These are phyloP conservation scores for Apiospora marii DNA, from an alignment of 2,329 filamentous ascomycete species.

Conservation along the genomic window DNA sequence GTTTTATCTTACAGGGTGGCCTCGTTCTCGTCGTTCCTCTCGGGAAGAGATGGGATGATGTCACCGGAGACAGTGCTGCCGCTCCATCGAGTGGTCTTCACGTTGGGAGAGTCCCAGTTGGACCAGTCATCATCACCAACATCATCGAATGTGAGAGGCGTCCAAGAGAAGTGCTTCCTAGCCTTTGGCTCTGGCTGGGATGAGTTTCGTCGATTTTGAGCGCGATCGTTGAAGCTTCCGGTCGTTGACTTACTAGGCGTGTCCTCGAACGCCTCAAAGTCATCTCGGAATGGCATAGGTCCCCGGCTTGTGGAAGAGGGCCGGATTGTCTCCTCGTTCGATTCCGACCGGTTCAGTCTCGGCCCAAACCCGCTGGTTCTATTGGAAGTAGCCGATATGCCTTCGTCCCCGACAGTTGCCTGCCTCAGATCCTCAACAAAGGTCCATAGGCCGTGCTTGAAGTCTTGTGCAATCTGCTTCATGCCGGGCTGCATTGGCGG, in stretches of 20 bases:
- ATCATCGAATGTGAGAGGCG: slow-evolving; percentile 63
- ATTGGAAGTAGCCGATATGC: slow-evolving; percentile 64
- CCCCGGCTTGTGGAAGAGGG: slow-evolving; percentile 50
- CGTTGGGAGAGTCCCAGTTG: slow-evolving; percentile 67
- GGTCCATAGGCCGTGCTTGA: slow-evolving; percentile 88
- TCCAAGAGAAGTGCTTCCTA: slow-evolving; percentile 67
- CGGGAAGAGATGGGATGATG: slow-evolving; percentile 53
- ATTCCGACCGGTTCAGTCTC: slow-evolving; percentile 36
- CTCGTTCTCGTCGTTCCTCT: slow-evolving; percentile 55
- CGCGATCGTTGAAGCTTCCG: slow-evolving; percentile 38
- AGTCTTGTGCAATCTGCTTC: slow-evolving; percentile 87
- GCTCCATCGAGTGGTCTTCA: slow-evolving; percentile 68
- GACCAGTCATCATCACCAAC: slow-evolving; percentile 70
- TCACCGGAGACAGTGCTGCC: slow-evolving; percentile 64
- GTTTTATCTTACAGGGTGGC: slow-evolving; percentile 55
- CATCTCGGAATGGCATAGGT: slow-evolving; percentile 53
- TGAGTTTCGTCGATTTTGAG: slow-evolving; percentile 40
- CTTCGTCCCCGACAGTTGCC: slow-evolving; percentile 95
- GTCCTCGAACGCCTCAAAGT: slow-evolving; percentile 43
- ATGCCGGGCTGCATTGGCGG: slow-evolving; percentile 51
- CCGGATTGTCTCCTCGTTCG: slow-evolving; percentile 57
- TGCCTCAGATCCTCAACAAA: slow-evolving; percentile 96
- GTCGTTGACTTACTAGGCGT: slow-evolving; percentile 45
- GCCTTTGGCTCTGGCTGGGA: slow-evolving; percentile 49
- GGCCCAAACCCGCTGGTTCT: slow-evolving; percentile 44